Evolutionary conservation across 2,329 filamentous ascomycete species (phyloP).

Genomic region (Tympanopsis confertula): DNA sequence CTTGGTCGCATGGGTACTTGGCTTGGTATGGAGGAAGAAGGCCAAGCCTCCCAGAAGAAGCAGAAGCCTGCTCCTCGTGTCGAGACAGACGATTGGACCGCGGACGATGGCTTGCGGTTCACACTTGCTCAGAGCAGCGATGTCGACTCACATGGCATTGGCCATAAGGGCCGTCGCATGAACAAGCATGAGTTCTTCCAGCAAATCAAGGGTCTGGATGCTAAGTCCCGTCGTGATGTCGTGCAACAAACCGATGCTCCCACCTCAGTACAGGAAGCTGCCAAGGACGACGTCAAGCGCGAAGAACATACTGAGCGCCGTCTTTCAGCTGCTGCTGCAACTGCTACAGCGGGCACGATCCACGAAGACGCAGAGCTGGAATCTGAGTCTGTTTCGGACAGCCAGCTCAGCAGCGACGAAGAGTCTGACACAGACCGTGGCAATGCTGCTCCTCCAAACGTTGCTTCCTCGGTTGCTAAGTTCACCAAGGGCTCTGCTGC

Average conservation of each 20-base stretch:
- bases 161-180: conserved; percentile 42
- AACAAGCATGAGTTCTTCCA: conserved; percentile 54
- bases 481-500: conserved; percentile 16
- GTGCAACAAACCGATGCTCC: conserved; percentile 27
- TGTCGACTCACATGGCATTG: conserved; percentile 18
- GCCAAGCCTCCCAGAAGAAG: conserved; percentile 9
- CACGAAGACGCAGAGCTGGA: not conserved
- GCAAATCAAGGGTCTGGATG: conserved; percentile 47
- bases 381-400: not conserved
- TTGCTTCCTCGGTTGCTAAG: conserved; percentile 21
- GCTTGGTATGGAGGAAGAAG: conserved; percentile 31
- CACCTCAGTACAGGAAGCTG: conserved; percentile 21
- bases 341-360: not conserved
- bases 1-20: conserved; percentile 49
- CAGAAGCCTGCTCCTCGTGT: conserved; percentile 2
- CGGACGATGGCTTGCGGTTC: conserved; percentile 28
- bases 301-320: too few relatives aligned
- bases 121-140: conserved; percentile 35
- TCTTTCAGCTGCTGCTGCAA: not conserved
- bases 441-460: conserved; percentile 17
- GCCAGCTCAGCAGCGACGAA: conserved; percentile 10
- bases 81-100: conserved; percentile 39
- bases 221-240: conserved; percentile 37
- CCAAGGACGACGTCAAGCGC: conserved; percentile 9
- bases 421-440: conserved; percentile 7